Evolutionary conservation across 2,329 filamentous ascomycete species (phyloP), one percentile per base, ranked within the genome.

Genomic region (Ascocoryne sarcoides): DNA sequence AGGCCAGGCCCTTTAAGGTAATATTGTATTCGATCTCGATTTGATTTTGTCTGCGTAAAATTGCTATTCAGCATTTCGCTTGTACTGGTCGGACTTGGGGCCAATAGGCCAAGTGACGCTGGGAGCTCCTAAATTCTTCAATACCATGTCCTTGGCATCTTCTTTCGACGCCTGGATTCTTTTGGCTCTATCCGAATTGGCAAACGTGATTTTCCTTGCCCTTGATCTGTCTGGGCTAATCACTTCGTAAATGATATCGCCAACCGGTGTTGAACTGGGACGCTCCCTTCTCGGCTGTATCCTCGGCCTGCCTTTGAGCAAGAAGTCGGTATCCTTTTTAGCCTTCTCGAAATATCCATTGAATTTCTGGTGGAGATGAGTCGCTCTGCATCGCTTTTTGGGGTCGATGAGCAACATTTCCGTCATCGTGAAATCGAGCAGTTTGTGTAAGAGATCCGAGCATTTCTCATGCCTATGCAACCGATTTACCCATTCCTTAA

Each of bases 371-470:
- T 34, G 23, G 2, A 52, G 30, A 17, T 26, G 20, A 7, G 10
- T n/a, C 1, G 49, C 40, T 12, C 19, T 23, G 12, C 14, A 20
- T 5, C 46, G 45, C 2, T 32, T 1, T 10, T 31, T 16, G 2
- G 45, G 32, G 5, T 52, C 39, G 12, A 46, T 37, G 1, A 50
- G 34, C 4, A 54, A 39, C 2, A 51, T 38, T 1, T 37, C 15
- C 1, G 32, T 20, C 45, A 50, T 48, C 1, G 17, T 45, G 10
- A 51, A 10, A 10, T 50, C 39, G 1, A 54, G 40, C 0, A 51
- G 40, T 14, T 50, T 44, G n/a, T 47, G 40, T 3, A 54, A 47
- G 0, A 48, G 32, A 9, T 30, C 1, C 1, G 48, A 51, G n/a
- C 46, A 52, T 20, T 39, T 45, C 12, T 43, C 20, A 19, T 49